Percentiles rank a stretch among this genome's conserved stretches.
phyloP scores from a whole-genome alignment of 2,329 filamentous ascomycete species.

The Calonectria pteridis region DNA sequence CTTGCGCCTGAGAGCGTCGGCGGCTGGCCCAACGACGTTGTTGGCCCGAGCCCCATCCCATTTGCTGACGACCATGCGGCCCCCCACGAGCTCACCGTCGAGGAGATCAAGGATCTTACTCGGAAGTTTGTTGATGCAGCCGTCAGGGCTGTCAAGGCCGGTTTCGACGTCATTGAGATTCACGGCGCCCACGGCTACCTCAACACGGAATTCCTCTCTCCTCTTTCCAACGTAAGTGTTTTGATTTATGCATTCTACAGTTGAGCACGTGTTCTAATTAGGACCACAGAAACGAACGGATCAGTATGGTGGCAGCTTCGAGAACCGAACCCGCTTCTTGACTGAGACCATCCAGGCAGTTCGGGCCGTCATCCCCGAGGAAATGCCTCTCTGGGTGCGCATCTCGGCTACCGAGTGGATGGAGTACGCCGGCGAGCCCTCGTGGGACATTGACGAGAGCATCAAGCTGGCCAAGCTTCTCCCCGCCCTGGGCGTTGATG shows the following conservation, averaged over 20 bases:
- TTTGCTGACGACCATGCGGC: constrained; percentile 71
- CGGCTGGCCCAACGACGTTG: constrained; percentile 70
- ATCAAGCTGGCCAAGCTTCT: constrained; percentile 64
- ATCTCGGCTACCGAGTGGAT: constrained; percentile 75
- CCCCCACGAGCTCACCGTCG: constrained; percentile 76
- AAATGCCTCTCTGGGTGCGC: constrained; percentile 69
- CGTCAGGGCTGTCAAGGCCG: constrained; percentile 73
- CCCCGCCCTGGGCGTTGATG: constrained; percentile 80
- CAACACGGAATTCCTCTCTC: constrained; percentile 73
- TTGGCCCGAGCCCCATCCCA: constrained; percentile 64
- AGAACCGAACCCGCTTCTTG: constrained; percentile 74
- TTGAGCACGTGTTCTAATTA: not conserved
- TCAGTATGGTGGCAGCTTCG: constrained; percentile 73
- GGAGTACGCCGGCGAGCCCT: constrained; percentile 59
- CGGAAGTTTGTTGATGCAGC: constrained; percentile 70
- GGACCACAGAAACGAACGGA: constrained; percentile 67
- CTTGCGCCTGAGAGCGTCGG: constrained; percentile 65
- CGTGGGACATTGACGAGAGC: constrained; percentile 77
- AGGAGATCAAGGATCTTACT: constrained; percentile 77
- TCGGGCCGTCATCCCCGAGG: constrained; percentile 63
- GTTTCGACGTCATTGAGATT: constrained; percentile 82
- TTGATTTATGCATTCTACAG: no score
- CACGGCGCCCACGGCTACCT: constrained; percentile 77
- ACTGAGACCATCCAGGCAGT: constrained; percentile 65
- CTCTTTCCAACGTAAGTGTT: constrained; percentile 63